These are phyloP conservation scores for Beauveria caledonica DNA, from an alignment of 2,329 filamentous ascomycete genomes.

Conservation along the genomic window DNA sequence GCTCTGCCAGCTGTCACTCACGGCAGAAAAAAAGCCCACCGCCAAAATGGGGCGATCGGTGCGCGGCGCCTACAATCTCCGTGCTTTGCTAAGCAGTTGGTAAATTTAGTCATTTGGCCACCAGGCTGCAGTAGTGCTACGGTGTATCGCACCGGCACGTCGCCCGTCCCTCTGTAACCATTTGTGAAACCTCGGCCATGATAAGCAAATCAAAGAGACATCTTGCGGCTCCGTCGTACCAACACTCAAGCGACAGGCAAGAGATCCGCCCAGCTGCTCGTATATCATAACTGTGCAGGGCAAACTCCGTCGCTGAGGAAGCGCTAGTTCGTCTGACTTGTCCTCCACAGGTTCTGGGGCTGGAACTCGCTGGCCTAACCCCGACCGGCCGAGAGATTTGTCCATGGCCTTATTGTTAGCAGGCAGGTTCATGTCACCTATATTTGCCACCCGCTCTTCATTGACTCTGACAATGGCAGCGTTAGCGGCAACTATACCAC, in stretches of 20 bases:
- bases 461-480: not conserved
- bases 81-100: conserved; percentile 7
- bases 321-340: not conserved
- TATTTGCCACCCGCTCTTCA: no score
- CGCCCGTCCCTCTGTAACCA: not conserved
- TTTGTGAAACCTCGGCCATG: not conserved
- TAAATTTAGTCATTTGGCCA: no score
- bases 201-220: not conserved
- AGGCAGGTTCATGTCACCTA: no score
- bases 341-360: not conserved
- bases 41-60: not conserved
- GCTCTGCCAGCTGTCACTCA: not conserved
- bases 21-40: conserved; percentile 6
- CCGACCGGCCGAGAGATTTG: not conserved
- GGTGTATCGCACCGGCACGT: not conserved
- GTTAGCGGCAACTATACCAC: not conserved
- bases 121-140: no score
- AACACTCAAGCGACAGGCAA: not conserved
- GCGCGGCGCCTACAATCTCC: not conserved
- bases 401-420: not conserved
- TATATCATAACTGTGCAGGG: not conserved
- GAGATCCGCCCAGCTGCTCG: not conserved
- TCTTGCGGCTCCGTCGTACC: not conserved
- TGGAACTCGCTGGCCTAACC: not conserved
- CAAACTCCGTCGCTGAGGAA: not conserved